These are phyloP conservation scores for Epithemia pelagica DNA, from an alignment of 108 stramenopile species.

Conservation along the genomic window DNA sequence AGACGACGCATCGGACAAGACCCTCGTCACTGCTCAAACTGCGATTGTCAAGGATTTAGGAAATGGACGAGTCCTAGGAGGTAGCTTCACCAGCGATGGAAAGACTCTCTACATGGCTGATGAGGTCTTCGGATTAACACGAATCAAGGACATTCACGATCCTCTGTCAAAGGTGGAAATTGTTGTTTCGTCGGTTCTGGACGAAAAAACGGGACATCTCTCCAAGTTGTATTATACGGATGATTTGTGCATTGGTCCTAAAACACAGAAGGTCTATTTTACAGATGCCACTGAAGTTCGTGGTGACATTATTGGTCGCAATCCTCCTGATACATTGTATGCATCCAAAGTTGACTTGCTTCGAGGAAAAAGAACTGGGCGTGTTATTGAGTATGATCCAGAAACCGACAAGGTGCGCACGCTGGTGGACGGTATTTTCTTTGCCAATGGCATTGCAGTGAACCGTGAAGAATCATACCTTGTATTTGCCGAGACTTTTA, in stretches of 20 bases:
- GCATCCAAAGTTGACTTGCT: slow-evolving; percentile 48
- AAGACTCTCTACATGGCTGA: slow-evolving; percentile 68
- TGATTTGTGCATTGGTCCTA: slow-evolving; percentile 55
- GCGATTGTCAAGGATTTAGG: slow-evolving; percentile 44
- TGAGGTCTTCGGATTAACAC: slow-evolving; percentile 43
- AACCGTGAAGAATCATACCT: slow-evolving; percentile 43
- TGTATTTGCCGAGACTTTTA: slow-evolving; percentile 44
- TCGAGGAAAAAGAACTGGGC: slow-evolving; percentile 39
- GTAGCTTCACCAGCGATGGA: slow-evolving; percentile 38
- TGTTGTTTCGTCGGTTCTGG: slow-evolving; percentile 41
- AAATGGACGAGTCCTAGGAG: slow-evolving; percentile 49
- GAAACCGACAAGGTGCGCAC: slow-evolving; percentile 48
- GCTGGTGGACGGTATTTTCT: slow-evolving; percentile 35
- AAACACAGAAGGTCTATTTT: slow-evolving; percentile 62
- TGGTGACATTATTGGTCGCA: slow-evolving; percentile 22
- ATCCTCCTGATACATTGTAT: slow-evolving; percentile 55
- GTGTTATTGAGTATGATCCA: slow-evolving; percentile 56
- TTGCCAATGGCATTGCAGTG: slow-evolving; percentile 69
- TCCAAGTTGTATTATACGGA: slow-evolving; percentile 48
- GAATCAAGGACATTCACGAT: slow-evolving; percentile 29
- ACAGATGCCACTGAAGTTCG: slow-evolving; percentile 52
- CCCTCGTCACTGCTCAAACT: slow-evolving; percentile 28
- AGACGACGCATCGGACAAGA: slow-evolving; percentile 12
- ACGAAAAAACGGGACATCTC: slow-evolving; percentile 28
- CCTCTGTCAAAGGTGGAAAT: slow-evolving; percentile 49